Percentiles rank a stretch among this genome's conserved stretches.
These are phyloP conservation scores for Solanum boliviense DNA, from an alignment of 257 asterid species.

Conservation along the genomic window DNA sequence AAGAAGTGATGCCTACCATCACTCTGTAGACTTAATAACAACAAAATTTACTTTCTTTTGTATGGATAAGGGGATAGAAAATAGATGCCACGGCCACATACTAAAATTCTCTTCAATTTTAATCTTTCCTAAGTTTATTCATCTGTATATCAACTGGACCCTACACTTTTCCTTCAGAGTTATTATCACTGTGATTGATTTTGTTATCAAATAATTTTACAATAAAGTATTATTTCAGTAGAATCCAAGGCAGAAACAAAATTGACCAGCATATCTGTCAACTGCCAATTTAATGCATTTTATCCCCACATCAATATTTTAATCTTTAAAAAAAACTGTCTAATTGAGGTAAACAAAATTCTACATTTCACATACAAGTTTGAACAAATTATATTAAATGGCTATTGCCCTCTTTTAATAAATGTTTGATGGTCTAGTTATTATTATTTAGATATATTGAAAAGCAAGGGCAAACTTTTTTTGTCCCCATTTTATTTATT, in stretches of 20 bases:
- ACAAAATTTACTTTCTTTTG: background rate
- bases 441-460: constrained; percentile 11
- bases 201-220: background rate
- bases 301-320: background rate
- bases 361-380: constrained; percentile 18
- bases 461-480: constrained; percentile 20
- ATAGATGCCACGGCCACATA: background rate
- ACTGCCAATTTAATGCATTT: constrained; percentile 14
- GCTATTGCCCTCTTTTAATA: constrained; percentile 49
- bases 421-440: constrained; percentile 26
- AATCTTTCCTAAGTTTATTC: background rate
- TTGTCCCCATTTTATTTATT: background rate
- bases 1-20: background rate
- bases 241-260: constrained; percentile 43
- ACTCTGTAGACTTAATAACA: background rate
- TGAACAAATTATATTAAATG: constrained; percentile 20
- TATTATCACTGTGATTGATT: background rate
- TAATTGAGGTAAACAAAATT: background rate
- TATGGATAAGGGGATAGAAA: background rate
- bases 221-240: background rate
- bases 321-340: background rate
- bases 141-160: background rate
- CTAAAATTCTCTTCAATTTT: background rate
- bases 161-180: background rate
- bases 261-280: constrained; percentile 1